Base-by-base conservation (phyloP, 73 alveolate species). In the Paramecium sexaurelia region DNA sequence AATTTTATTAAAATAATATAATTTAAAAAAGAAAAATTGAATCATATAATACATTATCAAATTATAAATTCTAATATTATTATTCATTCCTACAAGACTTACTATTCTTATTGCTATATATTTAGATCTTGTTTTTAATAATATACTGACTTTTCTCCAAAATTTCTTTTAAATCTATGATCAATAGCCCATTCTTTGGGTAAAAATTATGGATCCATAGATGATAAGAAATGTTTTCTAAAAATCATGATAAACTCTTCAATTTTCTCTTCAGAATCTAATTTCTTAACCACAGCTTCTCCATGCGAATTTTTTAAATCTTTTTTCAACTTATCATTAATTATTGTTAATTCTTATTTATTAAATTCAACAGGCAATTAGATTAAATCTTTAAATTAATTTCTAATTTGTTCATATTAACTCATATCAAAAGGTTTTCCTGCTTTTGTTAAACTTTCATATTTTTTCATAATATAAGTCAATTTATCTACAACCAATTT, bases 131-230 rank as follows among this genome's bases (percentile, higher is more conserved):
- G 15, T 17, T 71, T 27, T 37, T 88, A n/a, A 69, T 41, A 41
- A 27, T 55, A 88, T 6, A 88, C 39, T 3, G 94, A 71, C 1
- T 69, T 39, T 87, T 85, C 92, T 35, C 99, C 99, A 91, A 97
- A 97, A 10, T 95, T 92, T 88, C 99, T 95, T 67, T 92, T 95
- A 45, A 98, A 95, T 73, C 92, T 95, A 94, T 98, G 99, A 86
- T 98, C 97, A 29, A 97, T 97, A 36, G 96, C 93, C 99, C 99
- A 98, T 55, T 95, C 97, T 36, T 75, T 47, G 40, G 99, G 99
- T 69, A 98, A 91, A 85, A 69, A 96, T 84, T 96, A 87, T 7
- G 99, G 99, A 84, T 96, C 83, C 97, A 97, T 95, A 22, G 96
- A 88, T 45, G 95, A 98, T 26, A 98, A 17, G 85, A 98, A 98